Evolutionary conservation across 2,329 filamentous ascomycete genomes (phyloP), one percentile per base, ranked within the genome.

Genomic region (Calonectria pteridis): DNA sequence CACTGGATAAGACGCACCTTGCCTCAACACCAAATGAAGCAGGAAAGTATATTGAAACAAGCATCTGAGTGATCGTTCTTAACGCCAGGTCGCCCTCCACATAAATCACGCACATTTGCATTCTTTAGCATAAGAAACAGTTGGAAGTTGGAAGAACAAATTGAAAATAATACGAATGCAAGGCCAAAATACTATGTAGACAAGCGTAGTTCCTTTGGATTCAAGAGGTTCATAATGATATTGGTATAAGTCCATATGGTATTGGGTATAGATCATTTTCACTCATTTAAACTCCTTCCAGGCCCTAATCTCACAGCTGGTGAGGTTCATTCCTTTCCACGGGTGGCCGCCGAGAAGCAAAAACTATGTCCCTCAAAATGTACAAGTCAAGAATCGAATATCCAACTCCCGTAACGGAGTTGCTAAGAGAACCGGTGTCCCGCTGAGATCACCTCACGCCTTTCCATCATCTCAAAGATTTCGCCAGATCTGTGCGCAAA

Each of bases 351-450:
- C 53, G 55, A 71, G 72, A 72, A 77, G 68, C 46, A 59, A 78
- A 59, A 75, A 74, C 75, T 78, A 80, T 81, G 76, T 81, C 68
- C 69, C 77, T 74, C 67, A 78, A 79, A 80, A 81, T 81, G 55
- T 80, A 81, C 79, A 80, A 75, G 69, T 75, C 67, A 80, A 80
- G 78, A 80, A 80, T 76, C 67, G 75, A 77, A 71, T 73, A 80
- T 77, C 79, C 77, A 80, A 80, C 65, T 69, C 71, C 69, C 59
- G 18, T 14, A 40, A 58, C 40, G 26, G 62, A 20, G 46, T 23
- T 23, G 37, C 18, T 20, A 63, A 37, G 35, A 64, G 43, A 70
- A 64, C 20, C 50, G 65, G n/a, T 63, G 37, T 64, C 59, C 63
- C 65, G 20, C 35, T 50, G 16, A 63, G 26, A 66, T 62, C 46